Evolutionary conservation across 2,329 filamentous ascomycete genomes (phyloP).

Genomic region (Sarocladiaceae sp.): DNA sequence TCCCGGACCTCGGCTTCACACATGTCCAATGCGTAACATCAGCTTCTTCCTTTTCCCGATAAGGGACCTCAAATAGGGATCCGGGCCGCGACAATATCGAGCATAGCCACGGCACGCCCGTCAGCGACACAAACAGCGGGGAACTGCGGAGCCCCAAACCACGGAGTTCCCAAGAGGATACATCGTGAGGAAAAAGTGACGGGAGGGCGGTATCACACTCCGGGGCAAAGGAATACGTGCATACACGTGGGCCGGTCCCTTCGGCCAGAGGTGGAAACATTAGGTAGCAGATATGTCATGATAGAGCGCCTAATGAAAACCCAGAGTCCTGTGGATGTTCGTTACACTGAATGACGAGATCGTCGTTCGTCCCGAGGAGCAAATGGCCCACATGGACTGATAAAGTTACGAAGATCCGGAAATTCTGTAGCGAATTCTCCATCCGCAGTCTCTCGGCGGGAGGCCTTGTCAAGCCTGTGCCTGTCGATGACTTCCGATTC

Average conservation of each 20-base stretch:
- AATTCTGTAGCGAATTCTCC: slow-evolving; percentile 3
- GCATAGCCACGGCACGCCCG: background rate
- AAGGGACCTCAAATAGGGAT: background rate
- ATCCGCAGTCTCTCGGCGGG: no score
- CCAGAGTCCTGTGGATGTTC: no score
- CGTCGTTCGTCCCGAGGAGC: background rate
- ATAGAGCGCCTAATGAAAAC: no score
- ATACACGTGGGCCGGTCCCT: background rate
- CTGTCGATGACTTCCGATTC: slow-evolving; percentile 7
- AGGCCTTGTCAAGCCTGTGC: no score
- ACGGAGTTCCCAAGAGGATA: background rate
- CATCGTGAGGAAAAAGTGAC: slow-evolving; percentile 1
- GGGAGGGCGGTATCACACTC: background rate
- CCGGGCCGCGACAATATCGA: background rate
- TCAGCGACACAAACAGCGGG: background rate
- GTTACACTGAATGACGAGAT: slow-evolving; percentile 9
- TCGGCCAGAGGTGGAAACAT: slow-evolving; percentile 5
- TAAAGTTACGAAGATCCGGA: background rate
- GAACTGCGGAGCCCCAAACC: slow-evolving; percentile 7
- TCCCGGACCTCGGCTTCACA: background rate
- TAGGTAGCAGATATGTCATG: background rate
- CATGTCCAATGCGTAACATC: background rate
- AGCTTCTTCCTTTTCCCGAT: background rate
- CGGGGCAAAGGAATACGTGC: background rate
- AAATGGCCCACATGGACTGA: background rate